Percentiles rank a stretch among this genome's conserved stretches.
Conservation (phyloP, 208 protist genomes). For the Leptomonas seymouri region DNA sequence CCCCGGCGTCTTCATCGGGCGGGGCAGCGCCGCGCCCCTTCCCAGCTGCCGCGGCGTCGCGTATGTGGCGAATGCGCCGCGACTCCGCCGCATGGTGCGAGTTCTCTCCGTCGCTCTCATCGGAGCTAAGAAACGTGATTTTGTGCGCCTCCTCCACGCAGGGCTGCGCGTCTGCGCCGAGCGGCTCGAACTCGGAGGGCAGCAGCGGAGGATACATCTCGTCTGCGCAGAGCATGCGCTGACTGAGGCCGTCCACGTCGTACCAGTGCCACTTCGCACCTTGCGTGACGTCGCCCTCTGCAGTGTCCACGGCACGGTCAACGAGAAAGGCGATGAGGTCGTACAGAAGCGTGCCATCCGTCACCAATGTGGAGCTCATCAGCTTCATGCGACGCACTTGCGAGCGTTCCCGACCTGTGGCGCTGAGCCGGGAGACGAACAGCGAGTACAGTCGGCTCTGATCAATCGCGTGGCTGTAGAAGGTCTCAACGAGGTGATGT, state of each 20-base stretch:
- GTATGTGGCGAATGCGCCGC: constrained; percentile 38
- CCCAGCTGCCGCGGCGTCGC: constrained; percentile 22
- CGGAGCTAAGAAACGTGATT: constrained; percentile 83
- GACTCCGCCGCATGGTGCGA: constrained; percentile 74
- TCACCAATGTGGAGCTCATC: constrained; percentile 73
- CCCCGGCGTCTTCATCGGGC: constrained; percentile 4
- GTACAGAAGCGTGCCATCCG: constrained; percentile 68
- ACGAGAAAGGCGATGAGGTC: constrained; percentile 86
- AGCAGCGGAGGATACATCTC: constrained; percentile 78
- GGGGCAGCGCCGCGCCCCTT: background rate
- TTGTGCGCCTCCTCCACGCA: constrained; percentile 48
- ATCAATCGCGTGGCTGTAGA: constrained; percentile 62
- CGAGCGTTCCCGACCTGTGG: constrained; percentile 60
- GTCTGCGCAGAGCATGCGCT: constrained; percentile 49
- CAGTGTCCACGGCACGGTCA: constrained; percentile 79
- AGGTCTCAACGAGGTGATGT: constrained; percentile 62
- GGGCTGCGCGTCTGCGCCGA: constrained; percentile 31
- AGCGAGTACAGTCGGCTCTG: constrained; percentile 59
- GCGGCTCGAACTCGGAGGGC: constrained; percentile 24
- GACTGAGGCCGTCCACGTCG: constrained; percentile 84
- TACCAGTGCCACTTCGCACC: constrained; percentile 60
- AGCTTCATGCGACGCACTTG: constrained; percentile 77
- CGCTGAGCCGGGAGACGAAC: constrained; percentile 65
- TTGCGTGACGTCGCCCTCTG: constrained; percentile 43
- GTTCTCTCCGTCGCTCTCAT: constrained; percentile 84